Evolutionary conservation across 1,139 yeast species (phyloP), one percentile per base, ranked within the genome.

Genomic region (Taphrina populina): DNA sequence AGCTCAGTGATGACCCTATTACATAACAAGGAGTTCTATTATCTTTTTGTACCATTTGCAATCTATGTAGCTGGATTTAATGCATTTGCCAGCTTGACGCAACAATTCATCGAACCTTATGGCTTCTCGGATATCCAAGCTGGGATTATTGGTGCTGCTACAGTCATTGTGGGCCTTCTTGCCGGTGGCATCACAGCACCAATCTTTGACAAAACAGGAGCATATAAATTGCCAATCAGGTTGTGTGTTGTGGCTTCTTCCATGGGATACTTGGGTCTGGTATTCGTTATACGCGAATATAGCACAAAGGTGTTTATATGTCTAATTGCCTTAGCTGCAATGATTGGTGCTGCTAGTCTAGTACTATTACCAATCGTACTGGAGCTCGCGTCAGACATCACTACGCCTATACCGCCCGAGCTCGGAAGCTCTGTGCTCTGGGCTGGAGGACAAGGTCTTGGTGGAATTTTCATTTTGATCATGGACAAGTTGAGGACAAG

Each of bases 41-140:
- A 63, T 23, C 60, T 66, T 13, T 60, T 66, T 27, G 21, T 58
- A 54, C 62, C 67, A 63, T 69, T 69, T 52, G 61, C 71, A 19
- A 60, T 68, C 51, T 69, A 66, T 47, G 72, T 69, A 26, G 72
- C 71, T n/a, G 64, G 68, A 52, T 69, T 69, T 64, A 69, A 69
- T 56, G 66, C 72, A 13, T 69, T 66, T 58, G 62, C 70, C 17
- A 66, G 71, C 21, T 66, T 66, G 44, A 65, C 64, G 41, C 63
- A 67, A 61, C 72, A 69, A 56, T 66, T 69, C 55, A 64, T 70
- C 69, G 62, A 57, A 33, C 72, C 72, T 2, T 69, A 66, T 47
- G 72, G 72, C 17, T 69, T 67, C 59, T 45, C 66, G 7, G 57
- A 67, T 20, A 65, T 67, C 57, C 66, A 68, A 32, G 72, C 72